Evolutionary conservation across 495 filamentous ascomycete genomes (phyloP).

Genomic region (Podospora pseudocomata): DNA sequence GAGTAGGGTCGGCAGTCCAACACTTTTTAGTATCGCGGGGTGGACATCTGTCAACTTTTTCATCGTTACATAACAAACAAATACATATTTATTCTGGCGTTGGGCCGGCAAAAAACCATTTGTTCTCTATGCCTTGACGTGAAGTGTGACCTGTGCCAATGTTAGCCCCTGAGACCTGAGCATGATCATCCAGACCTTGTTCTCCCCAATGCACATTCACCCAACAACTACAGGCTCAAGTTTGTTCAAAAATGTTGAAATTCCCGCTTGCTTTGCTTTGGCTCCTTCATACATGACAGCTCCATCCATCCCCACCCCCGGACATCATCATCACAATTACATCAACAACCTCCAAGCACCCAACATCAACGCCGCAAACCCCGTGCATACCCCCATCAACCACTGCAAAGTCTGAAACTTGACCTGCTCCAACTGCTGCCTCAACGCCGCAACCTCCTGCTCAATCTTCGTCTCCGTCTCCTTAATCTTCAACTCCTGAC

Average conservation of each 20-base stretch:
- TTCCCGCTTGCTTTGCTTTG: not conserved
- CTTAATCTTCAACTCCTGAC: conserved; percentile 96
- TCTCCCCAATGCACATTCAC: not conserved
- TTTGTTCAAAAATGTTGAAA: conserved; percentile 1
- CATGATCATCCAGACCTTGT: not conserved
- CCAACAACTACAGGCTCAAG: not conserved
- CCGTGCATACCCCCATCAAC: conserved; percentile 95
- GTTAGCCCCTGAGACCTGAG: not conserved
- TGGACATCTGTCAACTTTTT: not conserved
- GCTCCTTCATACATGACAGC: not conserved
- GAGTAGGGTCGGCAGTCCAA: not conserved
- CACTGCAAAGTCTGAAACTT: conserved; percentile 98
- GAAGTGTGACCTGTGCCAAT: not conserved
- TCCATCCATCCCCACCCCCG: not conserved
- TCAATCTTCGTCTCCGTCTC: conserved; percentile 98
- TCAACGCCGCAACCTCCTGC: conserved; percentile 87
- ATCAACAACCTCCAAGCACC: conserved; percentile 93
- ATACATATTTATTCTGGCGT: conserved; percentile 3
- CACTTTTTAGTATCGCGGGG: not conserved
- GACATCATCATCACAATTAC: conserved; percentile 27
- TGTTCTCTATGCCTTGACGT: not conserved
- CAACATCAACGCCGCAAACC: conserved; percentile 85
- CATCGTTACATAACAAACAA: conserved; percentile 6
- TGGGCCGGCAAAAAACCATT: not conserved
- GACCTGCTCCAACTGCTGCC: conserved; percentile 91